Evolutionary conservation across 2,329 filamentous ascomycete species (phyloP).

Genomic region (Zopfia rhizophila): DNA sequence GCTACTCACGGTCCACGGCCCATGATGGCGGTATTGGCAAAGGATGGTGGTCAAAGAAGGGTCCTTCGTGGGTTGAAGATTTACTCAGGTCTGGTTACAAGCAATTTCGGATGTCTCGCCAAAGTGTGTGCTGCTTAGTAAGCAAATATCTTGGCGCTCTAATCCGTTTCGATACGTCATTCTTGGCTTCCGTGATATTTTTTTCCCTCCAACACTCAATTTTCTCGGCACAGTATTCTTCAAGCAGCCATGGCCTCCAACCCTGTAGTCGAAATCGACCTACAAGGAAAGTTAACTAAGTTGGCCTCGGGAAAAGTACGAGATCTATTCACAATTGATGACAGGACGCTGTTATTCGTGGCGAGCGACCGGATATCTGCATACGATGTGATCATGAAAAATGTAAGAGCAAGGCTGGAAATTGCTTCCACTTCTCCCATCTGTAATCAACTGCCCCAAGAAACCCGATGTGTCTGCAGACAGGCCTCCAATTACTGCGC

Average conservation of each 20-base stretch:
- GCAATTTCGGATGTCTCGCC: conserved; percentile 11
- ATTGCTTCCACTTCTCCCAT: background rate
- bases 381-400: conserved; percentile 90
- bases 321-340: conserved; percentile 79
- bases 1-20: conserved; percentile 70
- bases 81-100: conserved; percentile 17
- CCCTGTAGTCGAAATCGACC: conserved; percentile 42
- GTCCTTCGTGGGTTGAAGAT: conserved; percentile 41
- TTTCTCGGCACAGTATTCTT: too few species aligned
- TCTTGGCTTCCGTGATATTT: too few species aligned
- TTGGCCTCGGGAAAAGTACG: conserved; percentile 78
- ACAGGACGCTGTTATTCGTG: conserved; percentile 79
- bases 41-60: conserved; percentile 46
- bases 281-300: conserved; percentile 52
- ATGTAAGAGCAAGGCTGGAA: conserved; percentile 68
- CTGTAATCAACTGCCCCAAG: too few species aligned
- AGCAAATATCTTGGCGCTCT: too few species aligned
- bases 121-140: conserved; percentile 8
- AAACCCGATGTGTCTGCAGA: too few species aligned
- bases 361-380: conserved; percentile 93
- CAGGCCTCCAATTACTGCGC: too few species aligned
- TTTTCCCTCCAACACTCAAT: too few species aligned
- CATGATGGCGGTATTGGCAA: conserved; percentile 64
- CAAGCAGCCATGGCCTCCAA: conserved; percentile 38
- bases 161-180: too few species aligned